Evolutionary conservation across 2,329 filamentous ascomycete genomes (phyloP).

Genomic region (Colletotrichum sp.): DNA sequence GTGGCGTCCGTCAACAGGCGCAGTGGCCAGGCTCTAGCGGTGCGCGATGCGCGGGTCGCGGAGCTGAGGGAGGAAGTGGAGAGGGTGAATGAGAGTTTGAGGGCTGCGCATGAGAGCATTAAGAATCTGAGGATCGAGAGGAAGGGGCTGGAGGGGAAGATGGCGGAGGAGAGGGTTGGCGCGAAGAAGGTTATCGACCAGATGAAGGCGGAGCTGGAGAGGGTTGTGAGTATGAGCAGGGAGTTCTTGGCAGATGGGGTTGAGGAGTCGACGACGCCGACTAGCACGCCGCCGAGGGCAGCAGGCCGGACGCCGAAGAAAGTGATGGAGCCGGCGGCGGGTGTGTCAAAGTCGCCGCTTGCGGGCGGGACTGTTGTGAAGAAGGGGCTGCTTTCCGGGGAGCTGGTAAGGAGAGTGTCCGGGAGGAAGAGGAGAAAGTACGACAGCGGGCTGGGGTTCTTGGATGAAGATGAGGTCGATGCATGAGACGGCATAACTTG

Average conservation of each 20-base stretch:
- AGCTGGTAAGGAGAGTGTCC: slow-evolving; percentile 32
- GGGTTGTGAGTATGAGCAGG: slow-evolving; percentile 51
- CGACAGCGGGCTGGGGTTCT: slow-evolving; percentile 60
- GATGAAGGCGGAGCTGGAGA: slow-evolving; percentile 57
- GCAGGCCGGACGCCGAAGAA: neutral
- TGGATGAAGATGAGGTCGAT: slow-evolving; percentile 58
- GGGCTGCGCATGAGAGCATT: slow-evolving; percentile 52
- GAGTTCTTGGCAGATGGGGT: slow-evolving; percentile 43
- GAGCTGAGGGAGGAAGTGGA: slow-evolving; percentile 57
- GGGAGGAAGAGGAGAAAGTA: slow-evolving; percentile 51
- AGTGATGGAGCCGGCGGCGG: neutral
- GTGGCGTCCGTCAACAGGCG: slow-evolving; percentile 40
- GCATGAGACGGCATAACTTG: neutral
- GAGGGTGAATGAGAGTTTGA: slow-evolving; percentile 48
- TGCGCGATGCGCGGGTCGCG: slow-evolving; percentile 53
- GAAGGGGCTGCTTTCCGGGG: slow-evolving; percentile 29
- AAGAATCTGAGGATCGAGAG: slow-evolving; percentile 53
- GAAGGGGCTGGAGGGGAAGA: slow-evolving; percentile 35
- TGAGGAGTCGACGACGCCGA: neutral
- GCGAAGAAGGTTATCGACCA: slow-evolving; percentile 51
- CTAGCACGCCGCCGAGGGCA: neutral
- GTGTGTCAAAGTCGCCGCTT: slow-evolving; percentile 20
- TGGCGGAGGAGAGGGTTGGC: slow-evolving; percentile 42
- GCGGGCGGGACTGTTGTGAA: slow-evolving; percentile 21
- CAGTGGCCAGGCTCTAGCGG: slow-evolving; percentile 53